Evolutionary conservation across 331 rosid genomes (phyloP), one percentile per base, ranked within the genome.

Genomic region (Acacia concinna): DNA sequence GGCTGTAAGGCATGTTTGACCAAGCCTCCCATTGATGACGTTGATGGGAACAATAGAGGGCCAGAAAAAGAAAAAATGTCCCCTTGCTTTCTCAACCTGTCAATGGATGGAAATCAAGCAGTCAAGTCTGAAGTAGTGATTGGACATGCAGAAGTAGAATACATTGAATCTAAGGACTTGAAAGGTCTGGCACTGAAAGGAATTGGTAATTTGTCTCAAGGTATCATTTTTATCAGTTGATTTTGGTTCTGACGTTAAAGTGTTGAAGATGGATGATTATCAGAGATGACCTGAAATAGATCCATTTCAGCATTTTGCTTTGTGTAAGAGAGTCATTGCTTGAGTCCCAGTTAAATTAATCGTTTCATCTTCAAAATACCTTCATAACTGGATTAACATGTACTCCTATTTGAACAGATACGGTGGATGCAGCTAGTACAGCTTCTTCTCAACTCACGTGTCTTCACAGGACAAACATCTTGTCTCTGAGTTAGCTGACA

Each of bases 371-470:
- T n/a, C n/a, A n/a, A n/a, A n/a, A n/a, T n/a, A n/a, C n/a, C n/a
- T n/a, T n/a, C n/a, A n/a, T n/a, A n/a, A n/a, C n/a, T n/a, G n/a
- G n/a, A n/a, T n/a, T n/a, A 56, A 64, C 54, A 37, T 71, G 17
- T 23, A 44, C 44, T 71, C 69, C 68, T 60, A 47, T 81, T 77
- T 75, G 76, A 40, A 78, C 52, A 41, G 64, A n/a, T 69, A 18
- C 81, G 73, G 54, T 78, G 72, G 73, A 21, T 81, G 88, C 96
- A 95, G 98, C 86, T 95, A 40, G 77, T 87, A 47, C 99, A 95
- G 86, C 97, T 93, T 85, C 98, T 95, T 85, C 99, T 95, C 67
- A 93, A 95, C n/a, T n/a, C n/a, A n/a, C n/a, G n/a, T n/a, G 87
- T 85, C 99, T 77, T 93, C 97, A 9, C 97, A 95, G 90, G 98